Base-by-base conservation (phyloP, 2,329 filamentous ascomycete genomes). In the Ceratocystis harringtonii region DNA sequence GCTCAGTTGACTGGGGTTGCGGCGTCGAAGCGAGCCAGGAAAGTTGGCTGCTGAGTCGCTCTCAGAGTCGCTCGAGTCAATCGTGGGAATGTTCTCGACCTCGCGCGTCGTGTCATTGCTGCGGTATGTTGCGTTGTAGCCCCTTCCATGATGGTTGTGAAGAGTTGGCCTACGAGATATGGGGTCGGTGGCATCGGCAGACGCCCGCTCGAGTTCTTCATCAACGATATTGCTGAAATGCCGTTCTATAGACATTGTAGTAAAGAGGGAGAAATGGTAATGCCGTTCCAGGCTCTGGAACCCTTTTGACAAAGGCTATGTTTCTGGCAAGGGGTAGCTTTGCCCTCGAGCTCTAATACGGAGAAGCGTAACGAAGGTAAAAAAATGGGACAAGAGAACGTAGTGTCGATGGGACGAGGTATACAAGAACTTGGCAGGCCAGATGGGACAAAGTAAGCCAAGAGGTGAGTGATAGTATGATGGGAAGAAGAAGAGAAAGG, bases 21-120 rank as follows among this genome's bases (percentile, higher is more conserved):
- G 84, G 80, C 4, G 86, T 89, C 5, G 84, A 78, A n/a, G 84
- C 72, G 64, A 85, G 79, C 70, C 81, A 84, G 36, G 36, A 41
- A 75, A 89, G 80, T 67, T 72, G 22, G 17, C 41, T 43, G 2
- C 48, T 7, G 36, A 41, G 62, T 43, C 65, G 73, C 71, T 71
- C 8, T 74, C 72, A 68, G 68, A 74, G 50, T 73, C 73, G 19
- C 78, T 77, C 0, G 79, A 78, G 0, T 77, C 78, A 5, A 80
- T 79, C 43, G 79, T 78, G 17, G 76, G 74, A n/a, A 57, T 57
- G 25, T 57, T 32, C 12, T 63, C 30, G 4, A 10, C 22, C n/a
- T 65, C 62, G 25, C 52, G 52, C 6, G 52, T 57, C 12, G 22
- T 55, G 3, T 63, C 61, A 1, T 66, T 61, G 52, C 65, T 64